Evolutionary conservation across 2,329 filamentous ascomycete species (phyloP).

Genomic region (Pezicula radicicola): DNA sequence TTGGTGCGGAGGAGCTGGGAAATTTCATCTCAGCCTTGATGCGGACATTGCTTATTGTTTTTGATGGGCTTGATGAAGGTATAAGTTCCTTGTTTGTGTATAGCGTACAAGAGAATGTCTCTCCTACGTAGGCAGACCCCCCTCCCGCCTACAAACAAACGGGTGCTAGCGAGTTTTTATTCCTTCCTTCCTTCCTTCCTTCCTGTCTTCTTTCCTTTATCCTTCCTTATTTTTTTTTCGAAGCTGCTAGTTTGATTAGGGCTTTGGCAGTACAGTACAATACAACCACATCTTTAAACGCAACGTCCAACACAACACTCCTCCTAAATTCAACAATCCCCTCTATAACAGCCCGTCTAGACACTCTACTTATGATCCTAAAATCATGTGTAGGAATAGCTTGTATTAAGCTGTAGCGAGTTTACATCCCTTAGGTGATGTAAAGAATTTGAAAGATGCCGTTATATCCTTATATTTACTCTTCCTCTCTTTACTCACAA

Average conservation of each 20-base stretch:
- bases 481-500: too few relatives aligned
- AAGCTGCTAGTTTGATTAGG: too few relatives aligned
- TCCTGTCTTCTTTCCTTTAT: too few relatives aligned
- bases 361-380: slow-evolving; percentile 55
- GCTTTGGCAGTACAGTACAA: too few relatives aligned
- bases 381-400: slow-evolving; percentile 55
- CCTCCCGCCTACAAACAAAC: too few relatives aligned
- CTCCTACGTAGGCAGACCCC: slow-evolving; percentile 93
- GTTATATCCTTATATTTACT: too few relatives aligned
- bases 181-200: too few relatives aligned
- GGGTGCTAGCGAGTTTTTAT: too few relatives aligned
- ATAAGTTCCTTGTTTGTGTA: slow-evolving; percentile 88
- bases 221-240: too few relatives aligned
- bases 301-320: too few relatives aligned
- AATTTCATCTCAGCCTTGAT: slow-evolving; percentile 96
- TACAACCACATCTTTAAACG: slow-evolving; percentile 51
- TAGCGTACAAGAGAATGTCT: slow-evolving; percentile 90
- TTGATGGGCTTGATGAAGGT: slow-evolving; percentile 34
- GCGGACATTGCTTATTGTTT: slow-evolving; percentile 67
- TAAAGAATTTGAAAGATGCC: slow-evolving; percentile 38
- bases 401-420: slow-evolving; percentile 54
- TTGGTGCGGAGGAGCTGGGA: slow-evolving; percentile 57
- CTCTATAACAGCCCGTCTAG: slow-evolving; percentile 44
- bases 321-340: slow-evolving; percentile 29
- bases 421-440: slow-evolving; percentile 49